A percentile compares a stretch with the other conserved stretches of the same genome.
Evolutionary conservation across 495 filamentous ascomycete species (phyloP).

Genomic region (Annulohypoxylon bovei): DNA sequence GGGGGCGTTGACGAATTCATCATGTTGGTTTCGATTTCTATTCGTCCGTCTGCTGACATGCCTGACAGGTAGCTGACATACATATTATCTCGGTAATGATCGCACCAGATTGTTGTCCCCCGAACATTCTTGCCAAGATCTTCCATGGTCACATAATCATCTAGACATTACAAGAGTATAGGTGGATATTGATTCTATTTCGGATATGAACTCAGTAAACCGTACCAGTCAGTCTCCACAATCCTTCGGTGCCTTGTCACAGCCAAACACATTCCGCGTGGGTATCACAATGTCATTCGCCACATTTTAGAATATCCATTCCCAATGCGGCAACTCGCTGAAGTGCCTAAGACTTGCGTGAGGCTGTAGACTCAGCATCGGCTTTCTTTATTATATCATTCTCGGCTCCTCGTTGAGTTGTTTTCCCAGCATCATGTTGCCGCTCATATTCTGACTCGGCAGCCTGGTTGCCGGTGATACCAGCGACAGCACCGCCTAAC

Average conservation of each 20-base stretch:
- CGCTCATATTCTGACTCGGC: slow-evolving; percentile 68
- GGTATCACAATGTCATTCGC: slow-evolving; percentile 42
- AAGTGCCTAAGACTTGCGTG: slow-evolving; percentile 13
- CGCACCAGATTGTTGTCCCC: slow-evolving; percentile 5
- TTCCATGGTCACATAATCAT: slow-evolving; percentile 14
- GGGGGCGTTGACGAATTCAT: slow-evolving; percentile 4
- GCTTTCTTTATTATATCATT: slow-evolving; percentile 79
- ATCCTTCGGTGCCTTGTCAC: not conserved
- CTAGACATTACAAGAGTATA: slow-evolving; percentile 1
- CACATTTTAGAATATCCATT: not conserved
- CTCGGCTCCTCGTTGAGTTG: slow-evolving; percentile 84
- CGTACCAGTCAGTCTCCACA: slow-evolving; percentile 3
- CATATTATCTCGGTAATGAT: slow-evolving; percentile 20
- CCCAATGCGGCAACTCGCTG: not conserved
- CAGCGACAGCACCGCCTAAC: slow-evolving; percentile 73
- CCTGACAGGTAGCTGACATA: slow-evolving; percentile 11
- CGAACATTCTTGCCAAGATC: not conserved
- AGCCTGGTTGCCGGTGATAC: slow-evolving; percentile 73
- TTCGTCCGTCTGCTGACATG: slow-evolving; percentile 15
- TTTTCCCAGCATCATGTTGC: slow-evolving; percentile 88
- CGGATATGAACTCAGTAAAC: slow-evolving; percentile 13
- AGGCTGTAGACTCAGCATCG: slow-evolving; percentile 49
- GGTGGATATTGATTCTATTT: slow-evolving; percentile 15
- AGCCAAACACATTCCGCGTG: slow-evolving; percentile 15
- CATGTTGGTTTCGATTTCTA: slow-evolving; percentile 16